These are phyloP conservation scores for Yarrowia porcina DNA, from an alignment of 805 yeast genomes.

Conservation along the genomic window DNA sequence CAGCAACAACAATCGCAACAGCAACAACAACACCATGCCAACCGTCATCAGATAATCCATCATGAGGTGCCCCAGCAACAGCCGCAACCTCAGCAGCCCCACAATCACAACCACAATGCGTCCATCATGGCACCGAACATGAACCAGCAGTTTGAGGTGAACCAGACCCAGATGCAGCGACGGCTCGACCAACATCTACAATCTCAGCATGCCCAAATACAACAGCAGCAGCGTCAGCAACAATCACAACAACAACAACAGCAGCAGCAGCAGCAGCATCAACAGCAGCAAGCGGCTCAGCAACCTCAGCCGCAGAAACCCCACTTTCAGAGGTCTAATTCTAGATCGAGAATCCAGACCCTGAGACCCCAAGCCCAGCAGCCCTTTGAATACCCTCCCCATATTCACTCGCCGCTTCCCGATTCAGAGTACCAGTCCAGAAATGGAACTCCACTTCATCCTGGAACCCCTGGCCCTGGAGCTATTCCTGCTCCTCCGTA, in stretches of 20 bases:
- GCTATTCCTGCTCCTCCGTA: slow-evolving; percentile 31
- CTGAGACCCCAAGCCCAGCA: slow-evolving; percentile 19
- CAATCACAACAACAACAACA: slow-evolving; percentile 8
- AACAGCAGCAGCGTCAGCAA: slow-evolving; percentile 25
- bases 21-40: neutral
- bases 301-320: slow-evolving; percentile 16
- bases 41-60: neutral
- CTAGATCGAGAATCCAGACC: slow-evolving; percentile 17
- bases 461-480: slow-evolving; percentile 28
- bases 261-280: slow-evolving; percentile 26
- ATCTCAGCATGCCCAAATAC: slow-evolving; percentile 24
- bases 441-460: neutral
- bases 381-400: slow-evolving; percentile 19
- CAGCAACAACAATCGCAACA: neutral
- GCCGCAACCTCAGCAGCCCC: neutral
- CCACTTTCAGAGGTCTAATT: slow-evolving; percentile 5
- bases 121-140: slow-evolving; percentile 1
- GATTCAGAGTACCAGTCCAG: slow-evolving; percentile 25
- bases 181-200: slow-evolving; percentile 17
- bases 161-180: slow-evolving; percentile 1
- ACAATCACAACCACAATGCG: slow-evolving; percentile 8
- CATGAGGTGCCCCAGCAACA: neutral
- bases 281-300: neutral
- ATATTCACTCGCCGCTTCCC: slow-evolving; percentile 22
- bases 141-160: slow-evolving; percentile 8